Evolutionary conservation across 2,329 filamentous ascomycete species (phyloP).

Genomic region (Ceratocystis cacaofunesta): DNA sequence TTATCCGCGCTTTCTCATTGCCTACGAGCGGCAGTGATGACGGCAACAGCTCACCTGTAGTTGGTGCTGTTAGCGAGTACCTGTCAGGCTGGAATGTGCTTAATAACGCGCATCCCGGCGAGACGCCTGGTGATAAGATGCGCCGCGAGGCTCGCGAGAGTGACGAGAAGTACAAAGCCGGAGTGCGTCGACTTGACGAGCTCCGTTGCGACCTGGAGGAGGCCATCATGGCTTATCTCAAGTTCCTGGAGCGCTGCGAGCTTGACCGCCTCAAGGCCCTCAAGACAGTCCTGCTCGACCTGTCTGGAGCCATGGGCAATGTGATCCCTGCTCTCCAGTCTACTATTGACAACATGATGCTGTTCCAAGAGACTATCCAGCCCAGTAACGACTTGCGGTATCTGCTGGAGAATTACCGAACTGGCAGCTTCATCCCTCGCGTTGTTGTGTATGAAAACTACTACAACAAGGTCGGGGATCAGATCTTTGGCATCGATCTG

Average conservation of each 20-base stretch:
- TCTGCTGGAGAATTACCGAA: constrained; percentile 90
- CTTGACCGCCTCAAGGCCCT: constrained; percentile 91
- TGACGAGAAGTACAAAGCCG: constrained; percentile 84
- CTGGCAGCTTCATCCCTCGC: constrained; percentile 77
- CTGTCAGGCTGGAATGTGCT: constrained; percentile 85
- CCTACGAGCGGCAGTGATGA: constrained; percentile 42
- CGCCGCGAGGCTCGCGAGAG: constrained; percentile 78
- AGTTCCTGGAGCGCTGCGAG: constrained; percentile 94
- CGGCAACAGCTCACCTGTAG: constrained; percentile 58
- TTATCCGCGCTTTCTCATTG: constrained; percentile 61
- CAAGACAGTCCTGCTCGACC: constrained; percentile 94
- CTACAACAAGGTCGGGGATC: constrained; percentile 94
- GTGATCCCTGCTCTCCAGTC: constrained; percentile 93
- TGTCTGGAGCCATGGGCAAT: constrained; percentile 93
- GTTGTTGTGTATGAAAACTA: constrained; percentile 97
- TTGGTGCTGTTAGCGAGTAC: constrained; percentile 75
- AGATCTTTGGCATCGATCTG: constrained; percentile 96
- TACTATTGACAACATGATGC: constrained; percentile 95
- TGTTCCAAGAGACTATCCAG: constrained; percentile 98
- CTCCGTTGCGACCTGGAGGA: constrained; percentile 92
- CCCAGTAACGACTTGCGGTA: constrained; percentile 81
- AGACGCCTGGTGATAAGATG: constrained; percentile 74
- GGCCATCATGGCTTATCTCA: constrained; percentile 79
- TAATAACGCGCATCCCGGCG: constrained; percentile 47
- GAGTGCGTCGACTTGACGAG: constrained; percentile 73